phyloP scores from a whole-genome alignment of 306 rosid genomes.

The Quercus suber region DNA sequence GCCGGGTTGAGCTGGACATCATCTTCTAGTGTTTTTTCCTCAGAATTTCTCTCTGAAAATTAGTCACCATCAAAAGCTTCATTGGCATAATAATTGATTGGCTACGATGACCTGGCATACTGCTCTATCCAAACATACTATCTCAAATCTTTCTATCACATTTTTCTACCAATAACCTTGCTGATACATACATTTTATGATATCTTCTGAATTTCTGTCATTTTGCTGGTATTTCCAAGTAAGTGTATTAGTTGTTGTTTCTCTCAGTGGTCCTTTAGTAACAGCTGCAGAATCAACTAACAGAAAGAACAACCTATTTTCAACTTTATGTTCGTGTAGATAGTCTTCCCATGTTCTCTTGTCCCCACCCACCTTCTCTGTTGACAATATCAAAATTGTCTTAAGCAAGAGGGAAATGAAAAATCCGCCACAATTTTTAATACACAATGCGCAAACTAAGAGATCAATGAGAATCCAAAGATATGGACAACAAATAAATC shows the following conservation, averaged over 20 bases:
- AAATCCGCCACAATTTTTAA: background rate
- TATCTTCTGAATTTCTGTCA: background rate
- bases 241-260: background rate
- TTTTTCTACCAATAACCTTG: background rate
- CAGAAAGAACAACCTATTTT: background rate
- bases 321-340: background rate
- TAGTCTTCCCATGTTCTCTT: background rate
- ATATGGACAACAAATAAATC: background rate
- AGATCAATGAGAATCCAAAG: background rate
- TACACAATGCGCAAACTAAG: background rate
- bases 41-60: background rate
- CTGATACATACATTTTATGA: background rate
- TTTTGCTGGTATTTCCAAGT: background rate
- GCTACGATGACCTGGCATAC: background rate
- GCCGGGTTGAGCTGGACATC: background rate
- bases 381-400: background rate
- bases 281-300: background rate
- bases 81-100: background rate
- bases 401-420: background rate
- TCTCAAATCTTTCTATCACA: background rate
- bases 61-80: background rate
- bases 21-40: background rate
- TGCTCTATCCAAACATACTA: background rate
- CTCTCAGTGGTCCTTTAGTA: background rate
- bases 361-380: background rate